A percentile compares a stretch with the other conserved stretches of the same genome.
phyloP scores from a whole-genome alignment of 768 basidiomycete species.

The Boletus sensibilis region DNA sequence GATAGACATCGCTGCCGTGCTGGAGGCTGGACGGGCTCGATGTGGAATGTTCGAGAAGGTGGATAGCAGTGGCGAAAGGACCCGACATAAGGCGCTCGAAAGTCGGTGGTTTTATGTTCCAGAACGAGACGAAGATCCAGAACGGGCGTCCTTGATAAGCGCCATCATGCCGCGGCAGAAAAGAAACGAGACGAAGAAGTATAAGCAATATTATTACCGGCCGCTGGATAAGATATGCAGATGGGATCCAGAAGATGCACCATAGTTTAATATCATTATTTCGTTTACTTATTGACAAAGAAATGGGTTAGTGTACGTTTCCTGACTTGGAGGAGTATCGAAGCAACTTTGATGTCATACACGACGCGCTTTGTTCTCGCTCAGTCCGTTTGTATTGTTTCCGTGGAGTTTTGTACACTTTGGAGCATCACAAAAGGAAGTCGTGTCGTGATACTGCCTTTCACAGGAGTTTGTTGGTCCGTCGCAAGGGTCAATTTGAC shows the following conservation, averaged over 20 bases:
- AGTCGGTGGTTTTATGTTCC: constrained; percentile 74
- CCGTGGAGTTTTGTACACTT: constrained; percentile 7
- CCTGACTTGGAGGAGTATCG: constrained; percentile 7
- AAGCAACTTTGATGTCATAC: constrained; percentile 16
- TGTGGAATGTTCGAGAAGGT: constrained; percentile 73
- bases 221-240: constrained; percentile 69
- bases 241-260: constrained; percentile 72
- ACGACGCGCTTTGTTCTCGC: background rate
- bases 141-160: constrained; percentile 63
- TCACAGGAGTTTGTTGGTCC: constrained; percentile 17
- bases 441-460: constrained; percentile 14
- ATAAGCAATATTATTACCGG: constrained; percentile 81
- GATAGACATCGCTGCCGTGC: constrained; percentile 46
- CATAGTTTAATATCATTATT: constrained; percentile 15
- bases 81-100: constrained; percentile 48
- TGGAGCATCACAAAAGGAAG: constrained; percentile 1
- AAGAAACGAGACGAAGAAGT: constrained; percentile 75
- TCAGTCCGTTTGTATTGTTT: background rate
- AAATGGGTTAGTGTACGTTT: constrained; percentile 5
- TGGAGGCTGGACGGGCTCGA: constrained; percentile 44
- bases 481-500: background rate
- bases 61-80: constrained; percentile 57
- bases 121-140: constrained; percentile 66
- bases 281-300: background rate
- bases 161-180: constrained; percentile 79